Evolutionary conservation across 106 monocot species (phyloP).

Genomic region (Chionographis japonica): DNA sequence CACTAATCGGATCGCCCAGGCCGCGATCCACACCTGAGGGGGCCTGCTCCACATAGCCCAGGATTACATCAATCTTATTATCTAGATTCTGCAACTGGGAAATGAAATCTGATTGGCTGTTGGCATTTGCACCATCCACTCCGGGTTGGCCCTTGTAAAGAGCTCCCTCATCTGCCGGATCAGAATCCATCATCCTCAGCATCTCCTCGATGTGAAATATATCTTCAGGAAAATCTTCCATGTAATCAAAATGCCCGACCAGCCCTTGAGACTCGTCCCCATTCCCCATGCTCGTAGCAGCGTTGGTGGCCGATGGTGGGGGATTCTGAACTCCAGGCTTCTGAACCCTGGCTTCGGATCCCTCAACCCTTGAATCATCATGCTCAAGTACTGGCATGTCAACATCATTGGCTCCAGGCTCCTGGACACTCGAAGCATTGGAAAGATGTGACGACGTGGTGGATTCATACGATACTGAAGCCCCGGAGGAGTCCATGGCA

Average conservation of each 20-base stretch:
- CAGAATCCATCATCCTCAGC: conserved; percentile 32
- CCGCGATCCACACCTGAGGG: not conserved
- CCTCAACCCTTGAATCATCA: not conserved
- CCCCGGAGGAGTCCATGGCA: not conserved
- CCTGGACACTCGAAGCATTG: not conserved
- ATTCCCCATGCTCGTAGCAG: not conserved
- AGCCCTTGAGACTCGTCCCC: not conserved
- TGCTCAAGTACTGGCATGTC: not conserved
- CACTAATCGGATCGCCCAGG: no score
- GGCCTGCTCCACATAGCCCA: conserved; percentile 9
- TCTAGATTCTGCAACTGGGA: conserved; percentile 34
- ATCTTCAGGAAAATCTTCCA: conserved; percentile 16
- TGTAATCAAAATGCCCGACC: not conserved
- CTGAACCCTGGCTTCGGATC: not conserved
- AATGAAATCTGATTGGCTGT: not conserved
- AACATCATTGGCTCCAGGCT: not conserved
- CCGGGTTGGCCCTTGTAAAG: not conserved
- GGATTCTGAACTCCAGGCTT: conserved; percentile 10
- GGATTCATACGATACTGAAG: conserved; percentile 12
- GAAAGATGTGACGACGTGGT: conserved; percentile 9
- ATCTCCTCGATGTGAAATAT: conserved; percentile 39
- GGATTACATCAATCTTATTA: conserved; percentile 9
- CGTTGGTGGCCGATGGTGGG: not conserved
- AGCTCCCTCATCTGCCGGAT: not conserved
- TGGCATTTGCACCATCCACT: not conserved